Base-by-base conservation (phyloP, 2,329 filamentous ascomycete genomes). In the Boeremia lycopersici region DNA sequence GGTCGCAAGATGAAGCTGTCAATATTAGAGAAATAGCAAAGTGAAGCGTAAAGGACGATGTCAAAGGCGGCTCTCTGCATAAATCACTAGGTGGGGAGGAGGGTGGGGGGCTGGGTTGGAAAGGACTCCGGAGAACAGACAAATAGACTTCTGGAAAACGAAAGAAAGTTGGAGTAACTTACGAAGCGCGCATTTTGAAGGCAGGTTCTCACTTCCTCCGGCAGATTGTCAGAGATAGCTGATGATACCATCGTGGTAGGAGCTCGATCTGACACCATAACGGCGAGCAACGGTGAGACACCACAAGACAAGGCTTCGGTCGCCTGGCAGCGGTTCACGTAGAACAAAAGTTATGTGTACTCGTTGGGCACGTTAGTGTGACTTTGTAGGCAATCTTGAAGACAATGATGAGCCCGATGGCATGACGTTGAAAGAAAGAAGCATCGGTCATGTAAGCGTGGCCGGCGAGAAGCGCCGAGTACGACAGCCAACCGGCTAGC, bases 1-100 rank as follows among this genome's bases (percentile, higher is more conserved):
- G 52, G 95, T 99, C 66, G 95, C 93, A 48, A 99, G 89, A 77
- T 99, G 95, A 64, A 99, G 91, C 92, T 96, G n/a, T n/a, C n/a
- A n/a, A n/a, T n/a, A n/a, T n/a, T n/a, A n/a, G n/a, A n/a, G n/a
- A n/a, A n/a, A n/a, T n/a, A n/a, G n/a, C n/a, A n/a, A n/a, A n/a
- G n/a, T n/a, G n/a, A n/a, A n/a, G n/a, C n/a, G n/a, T n/a, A n/a
- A n/a, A n/a, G n/a, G n/a, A n/a, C n/a, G n/a, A n/a, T n/a, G n/a
- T n/a, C n/a, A n/a, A n/a, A n/a, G n/a, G n/a, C n/a, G n/a, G n/a
- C n/a, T n/a, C n/a, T n/a, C n/a, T n/a, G n/a, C n/a, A n/a, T n/a
- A n/a, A n/a, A n/a, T n/a, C n/a, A n/a, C n/a, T n/a, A n/a, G n/a
- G n/a, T n/a, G n/a, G n/a, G n/a, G n/a, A n/a, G n/a, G n/a, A n/a